Base-by-base conservation (phyloP, 1,284 basidiomycete genomes). In the Erythrobasidium hasegawianum region DNA sequence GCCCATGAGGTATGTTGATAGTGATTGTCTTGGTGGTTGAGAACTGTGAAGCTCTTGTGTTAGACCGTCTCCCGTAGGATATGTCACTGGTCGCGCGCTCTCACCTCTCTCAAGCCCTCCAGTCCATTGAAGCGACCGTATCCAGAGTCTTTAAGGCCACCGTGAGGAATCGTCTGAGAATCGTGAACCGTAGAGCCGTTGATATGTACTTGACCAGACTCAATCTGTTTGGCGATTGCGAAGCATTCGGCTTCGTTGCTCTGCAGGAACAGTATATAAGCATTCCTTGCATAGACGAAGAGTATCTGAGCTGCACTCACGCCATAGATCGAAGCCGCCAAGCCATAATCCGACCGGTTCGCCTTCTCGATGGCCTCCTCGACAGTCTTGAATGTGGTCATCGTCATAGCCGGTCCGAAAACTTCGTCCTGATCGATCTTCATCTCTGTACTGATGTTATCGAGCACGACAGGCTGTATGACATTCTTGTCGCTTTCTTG, bases 401-500 rank as follows among this genome's bases (percentile, higher is more conserved):
- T 74, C n/a, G 10, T 70, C 73, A 73, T 71, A 75, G 78, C 81
- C 33, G 85, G 85, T 0, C 83, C 85, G 71, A 86, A 86, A 11
- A 81, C 81, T 74, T 87, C 85, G 24, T 81, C 70, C 20, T 40
- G 57, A 55, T 70, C 71, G 18, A 71, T 68, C 24, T 76, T 70
- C 82, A 84, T 85, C 0, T 81, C 80, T 0, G 79, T 77, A 52
- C 79, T 81, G 20, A 83, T 81, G 16, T 79, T 81, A 8, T 72
- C 74, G 9, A 87, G 69, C 10, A 87, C 69, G 72, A 85, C 82
- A 27, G 84, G 85, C 71, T 83, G 80, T 18, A 86, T 78, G 2
- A 84, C 67, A 56, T 73, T 73, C 27, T 68, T 68, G 33, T 70
- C 57, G 45, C 13, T 39, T 33, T 24, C n/a, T 8, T 47, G 26